These are phyloP conservation scores for Penicillium subrubescens DNA, from an alignment of 495 filamentous ascomycete genomes.

Conservation along the genomic window DNA sequence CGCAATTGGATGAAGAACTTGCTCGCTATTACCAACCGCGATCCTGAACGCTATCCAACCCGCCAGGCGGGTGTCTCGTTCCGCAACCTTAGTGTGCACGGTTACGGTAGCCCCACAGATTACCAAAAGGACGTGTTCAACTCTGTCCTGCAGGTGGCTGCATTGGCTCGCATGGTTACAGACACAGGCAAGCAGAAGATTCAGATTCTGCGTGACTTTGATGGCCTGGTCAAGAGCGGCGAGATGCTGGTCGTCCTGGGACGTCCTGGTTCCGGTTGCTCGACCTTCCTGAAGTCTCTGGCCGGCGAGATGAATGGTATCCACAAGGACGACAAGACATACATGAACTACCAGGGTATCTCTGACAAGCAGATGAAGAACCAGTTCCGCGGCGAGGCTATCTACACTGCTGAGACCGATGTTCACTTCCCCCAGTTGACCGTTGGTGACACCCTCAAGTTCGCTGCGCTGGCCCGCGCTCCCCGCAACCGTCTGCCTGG, in stretches of 20 bases:
- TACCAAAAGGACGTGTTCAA: constrained; percentile 83
- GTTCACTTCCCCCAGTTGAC: constrained; percentile 64
- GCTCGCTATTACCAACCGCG: constrained; percentile 48
- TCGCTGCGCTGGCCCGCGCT: constrained; percentile 52
- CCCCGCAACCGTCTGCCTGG: constrained; percentile 42
- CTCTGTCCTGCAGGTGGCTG: constrained; percentile 58
- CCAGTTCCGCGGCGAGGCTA: constrained; percentile 68
- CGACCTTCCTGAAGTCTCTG: constrained; percentile 74
- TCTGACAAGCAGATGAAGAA: constrained; percentile 67
- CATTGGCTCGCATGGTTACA: constrained; percentile 43
- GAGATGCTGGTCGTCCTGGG: constrained; percentile 84
- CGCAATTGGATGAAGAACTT: constrained; percentile 56
- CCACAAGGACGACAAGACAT: constrained; percentile 57
- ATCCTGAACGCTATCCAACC: constrained; percentile 48
- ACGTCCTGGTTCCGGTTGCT: constrained; percentile 71
- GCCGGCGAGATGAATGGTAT: constrained; percentile 75
- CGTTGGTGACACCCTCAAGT: constrained; percentile 61
- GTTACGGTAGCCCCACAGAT: constrained; percentile 74
- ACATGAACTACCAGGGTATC: constrained; percentile 77
- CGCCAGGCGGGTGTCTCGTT: constrained; percentile 51
- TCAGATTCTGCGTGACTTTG: constrained; percentile 71
- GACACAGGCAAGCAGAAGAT: constrained; percentile 59
- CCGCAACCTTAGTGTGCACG: constrained; percentile 72
- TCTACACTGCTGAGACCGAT: constrained; percentile 68
- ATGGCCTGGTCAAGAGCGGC: constrained; percentile 70